Conservation (phyloP, 129 eudicot species). For the Mikania micrantha region DNA sequence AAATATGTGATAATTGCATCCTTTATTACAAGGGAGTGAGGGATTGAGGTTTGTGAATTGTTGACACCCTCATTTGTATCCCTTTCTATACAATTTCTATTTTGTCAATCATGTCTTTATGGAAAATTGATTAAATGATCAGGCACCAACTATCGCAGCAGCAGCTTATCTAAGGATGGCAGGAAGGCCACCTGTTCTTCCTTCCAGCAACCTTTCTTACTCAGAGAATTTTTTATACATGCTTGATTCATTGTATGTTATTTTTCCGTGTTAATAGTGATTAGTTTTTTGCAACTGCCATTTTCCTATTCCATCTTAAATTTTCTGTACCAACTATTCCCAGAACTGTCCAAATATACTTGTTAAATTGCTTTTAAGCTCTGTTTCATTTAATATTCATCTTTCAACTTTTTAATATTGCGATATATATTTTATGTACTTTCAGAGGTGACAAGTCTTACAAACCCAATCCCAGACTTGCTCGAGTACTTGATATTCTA, state of each 20-base stretch:
- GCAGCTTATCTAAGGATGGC: slow-evolving; percentile 95
- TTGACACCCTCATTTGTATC: neutral
- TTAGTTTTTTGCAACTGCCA: neutral
- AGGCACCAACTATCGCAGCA: slow-evolving; percentile 95
- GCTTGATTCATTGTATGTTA: slow-evolving; percentile 88
- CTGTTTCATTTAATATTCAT: neutral
- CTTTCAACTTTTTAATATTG: neutral
- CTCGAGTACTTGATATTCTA: slow-evolving; percentile 81
- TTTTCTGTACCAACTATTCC: neutral
- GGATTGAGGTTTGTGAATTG: neutral
- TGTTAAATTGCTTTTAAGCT: neutral
- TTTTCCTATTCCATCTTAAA: neutral
- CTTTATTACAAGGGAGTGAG: neutral
- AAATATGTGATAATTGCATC: neutral
- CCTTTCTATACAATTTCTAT: neutral
- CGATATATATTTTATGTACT: neutral
- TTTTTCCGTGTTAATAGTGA: neutral
- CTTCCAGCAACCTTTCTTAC: slow-evolving; percentile 84
- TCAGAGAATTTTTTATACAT: slow-evolving; percentile 90
- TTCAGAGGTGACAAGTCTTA: slow-evolving; percentile 80
- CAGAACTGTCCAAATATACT: neutral
- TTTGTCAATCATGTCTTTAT: slow-evolving; percentile 10
- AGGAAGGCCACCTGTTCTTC: slow-evolving; percentile 94
- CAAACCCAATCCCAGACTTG: slow-evolving; percentile 88
- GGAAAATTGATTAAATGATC: slow-evolving; percentile 17